Evolutionary conservation across 805 yeast species (phyloP).

Genomic region (Candida anglica): DNA sequence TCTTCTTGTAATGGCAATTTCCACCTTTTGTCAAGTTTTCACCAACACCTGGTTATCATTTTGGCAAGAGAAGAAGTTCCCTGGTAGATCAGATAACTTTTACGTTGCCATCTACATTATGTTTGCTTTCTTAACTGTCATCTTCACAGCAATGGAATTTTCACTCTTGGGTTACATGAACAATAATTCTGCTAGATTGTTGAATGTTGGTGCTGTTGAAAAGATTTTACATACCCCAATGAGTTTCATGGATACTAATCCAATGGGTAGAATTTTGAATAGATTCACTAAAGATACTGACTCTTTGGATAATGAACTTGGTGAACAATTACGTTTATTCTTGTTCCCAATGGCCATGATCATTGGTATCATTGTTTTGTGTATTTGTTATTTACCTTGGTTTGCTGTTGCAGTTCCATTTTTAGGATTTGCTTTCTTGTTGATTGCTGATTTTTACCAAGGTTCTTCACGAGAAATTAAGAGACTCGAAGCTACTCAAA

Average conservation of each 20-base stretch:
- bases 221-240: conserved; percentile 39
- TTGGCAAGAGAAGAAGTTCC: conserved; percentile 35
- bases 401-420: conserved; percentile 54
- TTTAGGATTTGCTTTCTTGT: conserved; percentile 36
- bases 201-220: conserved; percentile 35
- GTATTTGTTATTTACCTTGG: conserved; percentile 50
- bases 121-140: conserved; percentile 33
- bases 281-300: conserved; percentile 44
- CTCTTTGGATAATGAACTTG: conserved; percentile 42
- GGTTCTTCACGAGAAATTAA: conserved; percentile 47
- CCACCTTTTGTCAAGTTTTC: conserved; percentile 39
- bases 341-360: conserved; percentile 37
- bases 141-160: conserved; percentile 36
- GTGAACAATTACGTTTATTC: conserved; percentile 39
- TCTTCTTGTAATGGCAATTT: conserved; percentile 24
- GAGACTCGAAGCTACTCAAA: conserved; percentile 44
- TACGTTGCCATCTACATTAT: conserved; percentile 33
- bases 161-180: conserved; percentile 40
- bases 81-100: conserved; percentile 20
- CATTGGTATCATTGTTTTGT: conserved; percentile 38
- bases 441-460: conserved; percentile 41
- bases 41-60: conserved; percentile 44
- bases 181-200: conserved; percentile 30
- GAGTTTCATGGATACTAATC: conserved; percentile 41
- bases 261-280: conserved; percentile 41